These are phyloP conservation scores for Monosporascus cannonballus DNA, from an alignment of 2,329 filamentous ascomycete genomes.

Conservation along the genomic window DNA sequence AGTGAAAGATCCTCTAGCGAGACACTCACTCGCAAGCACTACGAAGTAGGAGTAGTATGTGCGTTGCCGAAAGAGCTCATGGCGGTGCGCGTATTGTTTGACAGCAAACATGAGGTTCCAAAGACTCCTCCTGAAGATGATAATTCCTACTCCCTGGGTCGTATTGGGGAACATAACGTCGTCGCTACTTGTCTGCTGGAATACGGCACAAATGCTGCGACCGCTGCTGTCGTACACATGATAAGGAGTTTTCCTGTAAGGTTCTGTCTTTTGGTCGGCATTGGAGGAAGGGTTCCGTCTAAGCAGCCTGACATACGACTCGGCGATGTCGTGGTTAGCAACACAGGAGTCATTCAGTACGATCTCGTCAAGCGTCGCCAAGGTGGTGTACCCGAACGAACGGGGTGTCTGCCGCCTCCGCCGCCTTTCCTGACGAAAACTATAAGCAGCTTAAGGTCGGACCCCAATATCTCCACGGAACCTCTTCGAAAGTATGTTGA, in stretches of 20 bases:
- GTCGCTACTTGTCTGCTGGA: conserved; percentile 15
- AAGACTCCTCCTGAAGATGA: too few species aligned
- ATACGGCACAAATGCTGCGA: conserved; percentile 27
- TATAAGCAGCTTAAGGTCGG: background rate
- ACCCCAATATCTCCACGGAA: too few species aligned
- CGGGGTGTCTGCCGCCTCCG: conserved; percentile 11
- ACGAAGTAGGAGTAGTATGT: too few species aligned
- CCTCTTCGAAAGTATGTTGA: too few species aligned
- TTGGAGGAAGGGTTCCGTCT: conserved; percentile 24
- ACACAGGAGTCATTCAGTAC: conserved; percentile 18
- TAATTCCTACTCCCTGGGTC: too few species aligned
- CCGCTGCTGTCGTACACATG: conserved; percentile 25
- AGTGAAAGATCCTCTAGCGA: too few species aligned
- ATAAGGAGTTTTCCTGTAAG: conserved; percentile 23
- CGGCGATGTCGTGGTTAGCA: conserved; percentile 20
- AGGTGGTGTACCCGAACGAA: conserved; percentile 9
- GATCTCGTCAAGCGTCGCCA: conserved; percentile 14
- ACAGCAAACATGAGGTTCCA: too few species aligned
- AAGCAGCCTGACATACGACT: conserved; percentile 9
- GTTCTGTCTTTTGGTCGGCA: conserved; percentile 37
- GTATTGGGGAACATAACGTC: conserved; percentile 13
- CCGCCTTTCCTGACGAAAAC: conserved; percentile 12
- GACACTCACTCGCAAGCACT: too few species aligned
- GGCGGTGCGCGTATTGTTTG: conserved; percentile 12
- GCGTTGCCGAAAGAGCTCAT: conserved; percentile 5